Evolutionary conservation across 2,329 filamentous ascomycete species (phyloP), one percentile per base, ranked within the genome.

Genomic region (Paradendryphiella salina): DNA sequence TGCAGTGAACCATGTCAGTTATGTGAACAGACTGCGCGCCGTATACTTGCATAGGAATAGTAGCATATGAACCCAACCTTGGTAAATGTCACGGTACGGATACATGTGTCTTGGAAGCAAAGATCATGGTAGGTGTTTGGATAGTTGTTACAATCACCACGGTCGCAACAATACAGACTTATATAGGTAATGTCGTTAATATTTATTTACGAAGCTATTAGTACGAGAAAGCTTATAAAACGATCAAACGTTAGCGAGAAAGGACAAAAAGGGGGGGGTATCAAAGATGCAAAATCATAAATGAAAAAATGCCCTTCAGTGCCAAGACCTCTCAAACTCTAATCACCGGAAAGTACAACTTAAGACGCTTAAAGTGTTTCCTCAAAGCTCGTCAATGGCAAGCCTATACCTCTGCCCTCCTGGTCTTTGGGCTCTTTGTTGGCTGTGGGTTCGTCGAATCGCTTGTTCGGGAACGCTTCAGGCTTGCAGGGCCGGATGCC

Each of bases 391-490:
- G 5, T 33, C 13, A 5, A 32, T 15, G 8, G 2, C n/a, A 17
- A 42, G 11, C 29, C 14, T 42, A 42, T 10, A 7, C 4, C 9
- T 20, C 43, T n/a, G 5, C 33, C 13, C 20, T 23, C 3, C 37
- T 41, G 5, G 37, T 47, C 32, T 51, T 51, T 0, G 43, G 48
- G 26, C 48, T 51, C 43, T 51, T 51, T 18, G 39, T 35, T 3
- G 43, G 43, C 5, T 35, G 43, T 0, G 14, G 36, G 4, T 18
- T 47, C 8, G 26, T 13, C 0, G 48, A 37, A 23, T 64, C 58
- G n/a, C 57, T 54, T 5, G 59, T 61, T 17, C 59, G 52, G 9
- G 56, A 26, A 20, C 60, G 47, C 47, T 64, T 66, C 29, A 61
- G 32, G 9, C 46, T 50, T 9, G 57, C 26, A 4, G 52, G 43